A percentile compares a stretch with the other conserved stretches of the same genome.
Evolutionary conservation across 495 filamentous ascomycete genomes (phyloP).

Genomic region (Penicillium paradoxum): DNA sequence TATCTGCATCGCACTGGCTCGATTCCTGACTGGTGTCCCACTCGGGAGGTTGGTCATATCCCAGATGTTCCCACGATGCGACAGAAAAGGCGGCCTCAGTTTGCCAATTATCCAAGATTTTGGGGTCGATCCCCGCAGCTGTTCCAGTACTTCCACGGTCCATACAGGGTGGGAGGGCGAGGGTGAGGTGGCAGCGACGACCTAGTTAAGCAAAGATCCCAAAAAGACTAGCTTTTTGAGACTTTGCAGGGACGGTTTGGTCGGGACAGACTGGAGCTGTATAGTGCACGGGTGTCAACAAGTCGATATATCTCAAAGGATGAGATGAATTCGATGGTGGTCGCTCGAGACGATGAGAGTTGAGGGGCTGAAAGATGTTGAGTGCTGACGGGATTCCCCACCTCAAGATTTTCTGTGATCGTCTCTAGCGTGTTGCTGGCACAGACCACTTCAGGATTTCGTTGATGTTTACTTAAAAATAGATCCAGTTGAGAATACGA

Average conservation of each 20-base stretch:
- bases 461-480: neutral
- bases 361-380: conserved; percentile 5
- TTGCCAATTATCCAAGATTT: conserved; percentile 45
- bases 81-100: conserved; percentile 36
- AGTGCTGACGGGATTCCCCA: conserved; percentile 17
- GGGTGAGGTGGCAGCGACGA: conserved; percentile 11
- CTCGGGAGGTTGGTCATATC: conserved; percentile 40
- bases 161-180: conserved; percentile 35
- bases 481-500: neutral
- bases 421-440: conserved; percentile 1
- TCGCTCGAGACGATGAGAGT: conserved; percentile 1
- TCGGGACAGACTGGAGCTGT: neutral
- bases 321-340: neutral
- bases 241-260: conserved; percentile 8
- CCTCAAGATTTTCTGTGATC: conserved; percentile 12
- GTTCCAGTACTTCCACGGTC: conserved; percentile 41
- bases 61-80: conserved; percentile 37
- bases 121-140: conserved; percentile 47
- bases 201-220: conserved; percentile 18
- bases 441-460: conserved; percentile 2
- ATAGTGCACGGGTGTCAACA: neutral
- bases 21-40: conserved; percentile 45
- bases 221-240: conserved; percentile 19
- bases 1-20: conserved; percentile 39
- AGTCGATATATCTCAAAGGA: neutral